Evolutionary conservation across 1,284 basidiomycete genomes (phyloP).

Genomic region (Apiotrichum veenhuisii): DNA sequence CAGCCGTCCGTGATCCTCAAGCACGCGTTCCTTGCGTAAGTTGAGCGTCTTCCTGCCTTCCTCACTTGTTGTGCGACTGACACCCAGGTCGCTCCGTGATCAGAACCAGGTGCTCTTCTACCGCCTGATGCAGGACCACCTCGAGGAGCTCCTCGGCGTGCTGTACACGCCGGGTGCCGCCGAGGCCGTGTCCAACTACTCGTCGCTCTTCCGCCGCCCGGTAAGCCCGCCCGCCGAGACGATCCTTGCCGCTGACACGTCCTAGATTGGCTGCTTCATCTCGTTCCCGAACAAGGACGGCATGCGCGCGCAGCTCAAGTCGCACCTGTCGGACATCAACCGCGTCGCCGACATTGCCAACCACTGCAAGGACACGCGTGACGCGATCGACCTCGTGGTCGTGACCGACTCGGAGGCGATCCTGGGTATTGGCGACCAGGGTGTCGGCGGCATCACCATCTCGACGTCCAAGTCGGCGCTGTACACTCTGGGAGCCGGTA

Average conservation of each 20-base stretch:
- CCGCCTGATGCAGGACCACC: constrained; percentile 60
- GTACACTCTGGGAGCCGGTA: constrained; percentile 75
- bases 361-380: constrained; percentile 59
- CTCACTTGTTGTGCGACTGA: too few relatives aligned
- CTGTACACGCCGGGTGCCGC: constrained; percentile 59
- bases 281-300: constrained; percentile 61
- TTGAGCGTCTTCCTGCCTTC: too few relatives aligned
- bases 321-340: constrained; percentile 48
- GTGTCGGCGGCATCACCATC: constrained; percentile 56
- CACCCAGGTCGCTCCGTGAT: constrained; percentile 50
- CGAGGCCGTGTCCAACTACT: constrained; percentile 65
- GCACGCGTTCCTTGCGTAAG: constrained; percentile 51
- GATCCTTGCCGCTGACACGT: constrained; percentile 27
- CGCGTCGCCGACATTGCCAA: constrained; percentile 64
- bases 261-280: constrained; percentile 24
- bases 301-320: constrained; percentile 57
- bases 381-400: constrained; percentile 64
- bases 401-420: constrained; percentile 80
- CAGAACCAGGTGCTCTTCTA: constrained; percentile 71
- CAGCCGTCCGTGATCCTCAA: constrained; percentile 40
- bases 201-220: constrained; percentile 71
- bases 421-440: constrained; percentile 61
- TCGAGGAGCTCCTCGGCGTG: constrained; percentile 58
- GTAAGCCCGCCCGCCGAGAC: constrained; percentile 53
- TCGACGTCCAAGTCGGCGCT: constrained; percentile 81